phyloP scores from a whole-genome alignment of 169 alveolate species.

The Eimeria maxima region DNA sequence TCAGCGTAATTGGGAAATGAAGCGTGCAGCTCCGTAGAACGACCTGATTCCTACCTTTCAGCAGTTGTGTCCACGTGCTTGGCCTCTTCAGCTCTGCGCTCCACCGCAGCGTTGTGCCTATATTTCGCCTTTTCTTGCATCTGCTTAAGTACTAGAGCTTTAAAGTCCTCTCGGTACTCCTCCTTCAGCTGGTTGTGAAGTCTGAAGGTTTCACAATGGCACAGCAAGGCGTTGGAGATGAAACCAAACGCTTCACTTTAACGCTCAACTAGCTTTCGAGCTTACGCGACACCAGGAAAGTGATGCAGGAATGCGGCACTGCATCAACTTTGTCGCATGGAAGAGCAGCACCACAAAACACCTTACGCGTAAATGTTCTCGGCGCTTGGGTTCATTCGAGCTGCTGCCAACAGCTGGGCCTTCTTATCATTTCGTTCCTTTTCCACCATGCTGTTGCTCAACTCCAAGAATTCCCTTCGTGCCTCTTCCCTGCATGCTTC shows the following conservation, averaged over 20 bases:
- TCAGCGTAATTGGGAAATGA: background rate
- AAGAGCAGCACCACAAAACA: background rate
- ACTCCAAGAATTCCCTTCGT: constrained; percentile 36
- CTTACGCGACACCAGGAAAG: background rate
- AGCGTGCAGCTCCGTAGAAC: background rate
- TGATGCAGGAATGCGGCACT: background rate
- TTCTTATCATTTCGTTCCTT: constrained; percentile 33
- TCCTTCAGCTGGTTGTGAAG: constrained; percentile 62
- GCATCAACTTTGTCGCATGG: background rate
- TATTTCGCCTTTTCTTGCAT: constrained; percentile 74
- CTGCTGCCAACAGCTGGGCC: constrained; percentile 57
- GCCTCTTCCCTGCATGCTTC: constrained; percentile 58
- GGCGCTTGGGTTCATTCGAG: constrained; percentile 65
- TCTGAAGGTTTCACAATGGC: background rate
- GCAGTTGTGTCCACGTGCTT: background rate
- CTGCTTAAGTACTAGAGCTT: constrained; percentile 53
- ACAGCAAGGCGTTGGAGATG: background rate
- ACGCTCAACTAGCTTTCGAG: background rate
- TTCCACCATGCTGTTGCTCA: constrained; percentile 40
- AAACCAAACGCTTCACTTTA: background rate
- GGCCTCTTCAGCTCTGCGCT: constrained; percentile 32
- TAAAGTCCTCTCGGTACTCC: constrained; percentile 42
- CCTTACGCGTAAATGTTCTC: constrained; percentile 57
- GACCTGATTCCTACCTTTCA: constrained; percentile 14
- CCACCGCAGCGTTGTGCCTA: constrained; percentile 64